Evolutionary conservation across 2,329 filamentous ascomycete genomes (phyloP).

Genomic region (Ophiosphaerella korrae): DNA sequence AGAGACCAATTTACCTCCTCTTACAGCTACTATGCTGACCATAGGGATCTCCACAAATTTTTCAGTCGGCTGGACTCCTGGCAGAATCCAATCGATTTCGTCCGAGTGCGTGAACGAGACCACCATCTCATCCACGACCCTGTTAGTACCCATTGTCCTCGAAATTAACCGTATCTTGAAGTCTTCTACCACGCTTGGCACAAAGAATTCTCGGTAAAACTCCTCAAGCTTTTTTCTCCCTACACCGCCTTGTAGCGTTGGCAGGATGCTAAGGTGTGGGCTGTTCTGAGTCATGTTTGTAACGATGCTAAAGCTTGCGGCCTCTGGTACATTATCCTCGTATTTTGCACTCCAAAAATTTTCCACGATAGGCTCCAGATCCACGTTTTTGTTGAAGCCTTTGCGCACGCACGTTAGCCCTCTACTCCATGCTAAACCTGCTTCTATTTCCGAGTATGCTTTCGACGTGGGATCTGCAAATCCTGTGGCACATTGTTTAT

Average conservation of each 20-base stretch:
- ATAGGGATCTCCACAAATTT: constrained; percentile 61
- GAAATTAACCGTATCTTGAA: constrained; percentile 60
- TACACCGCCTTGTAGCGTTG: constrained; percentile 52
- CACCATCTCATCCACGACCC: constrained; percentile 65
- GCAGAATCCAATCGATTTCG: constrained; percentile 63
- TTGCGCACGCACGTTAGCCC: constrained; percentile 46
- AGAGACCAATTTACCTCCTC: constrained; percentile 58
- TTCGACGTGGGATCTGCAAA: constrained; percentile 51
- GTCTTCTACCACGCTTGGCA: constrained; percentile 58
- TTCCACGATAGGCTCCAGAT: constrained; percentile 40
- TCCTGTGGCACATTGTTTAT: constrained; percentile 43
- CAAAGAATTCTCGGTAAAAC: constrained; percentile 64
- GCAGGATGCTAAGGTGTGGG: constrained; percentile 46
- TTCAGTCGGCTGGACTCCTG: constrained; percentile 60
- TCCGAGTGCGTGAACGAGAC: constrained; percentile 62
- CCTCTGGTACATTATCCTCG: constrained; percentile 36
- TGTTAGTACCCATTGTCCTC: constrained; percentile 61
- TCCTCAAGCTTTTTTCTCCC: constrained; percentile 49
- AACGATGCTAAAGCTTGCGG: constrained; percentile 36
- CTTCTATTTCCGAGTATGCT: constrained; percentile 49
- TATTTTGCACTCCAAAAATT: constrained; percentile 45
- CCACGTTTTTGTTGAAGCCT: constrained; percentile 42
- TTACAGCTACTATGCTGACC: constrained; percentile 60
- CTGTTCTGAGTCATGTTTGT: constrained; percentile 40
- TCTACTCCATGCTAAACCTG: constrained; percentile 51